Conservation (phyloP, 1,284 basidiomycete genomes). For the Uromyces viciae-fabae region DNA sequence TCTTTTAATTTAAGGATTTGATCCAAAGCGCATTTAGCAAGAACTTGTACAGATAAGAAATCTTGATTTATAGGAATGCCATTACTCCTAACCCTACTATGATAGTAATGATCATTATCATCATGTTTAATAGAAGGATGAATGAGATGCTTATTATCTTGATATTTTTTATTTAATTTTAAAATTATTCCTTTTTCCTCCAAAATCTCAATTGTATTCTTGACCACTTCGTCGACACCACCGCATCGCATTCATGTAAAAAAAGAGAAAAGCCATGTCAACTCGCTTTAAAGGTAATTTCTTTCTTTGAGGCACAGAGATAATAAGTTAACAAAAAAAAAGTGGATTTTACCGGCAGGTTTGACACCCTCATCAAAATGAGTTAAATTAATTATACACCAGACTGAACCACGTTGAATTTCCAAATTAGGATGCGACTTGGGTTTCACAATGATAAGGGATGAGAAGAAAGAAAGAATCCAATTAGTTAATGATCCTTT, state of each 20-base stretch:
- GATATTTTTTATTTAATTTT: slow-evolving; percentile 12
- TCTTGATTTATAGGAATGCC: too few relatives aligned
- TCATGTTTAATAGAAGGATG: too few relatives aligned
- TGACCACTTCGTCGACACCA: not conserved
- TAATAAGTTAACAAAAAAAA: not conserved
- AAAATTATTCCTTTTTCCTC: not conserved
- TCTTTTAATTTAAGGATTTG: slow-evolving; percentile 20
- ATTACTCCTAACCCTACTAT: too few relatives aligned
- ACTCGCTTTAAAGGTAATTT: not conserved
- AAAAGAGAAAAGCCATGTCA: not conserved
- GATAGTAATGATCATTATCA: too few relatives aligned
- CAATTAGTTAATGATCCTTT: not conserved
- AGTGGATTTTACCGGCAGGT: slow-evolving; percentile 12
- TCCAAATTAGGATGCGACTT: slow-evolving; percentile 41
- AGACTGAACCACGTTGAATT: slow-evolving; percentile 30
- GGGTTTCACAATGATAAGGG: not conserved
- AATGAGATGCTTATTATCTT: slow-evolving; percentile 5
- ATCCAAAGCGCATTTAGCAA: slow-evolving; percentile 33
- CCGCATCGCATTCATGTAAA: not conserved
- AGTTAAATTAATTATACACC: slow-evolving; percentile 42
- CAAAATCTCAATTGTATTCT: not conserved
- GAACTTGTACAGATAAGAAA: slow-evolving; percentile 5
- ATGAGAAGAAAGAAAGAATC: not conserved
- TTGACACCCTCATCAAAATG: slow-evolving; percentile 38
- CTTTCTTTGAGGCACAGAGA: not conserved